These are phyloP conservation scores for Orbilia ellipsospora DNA, from an alignment of 2,329 filamentous ascomycete genomes.

Conservation along the genomic window DNA sequence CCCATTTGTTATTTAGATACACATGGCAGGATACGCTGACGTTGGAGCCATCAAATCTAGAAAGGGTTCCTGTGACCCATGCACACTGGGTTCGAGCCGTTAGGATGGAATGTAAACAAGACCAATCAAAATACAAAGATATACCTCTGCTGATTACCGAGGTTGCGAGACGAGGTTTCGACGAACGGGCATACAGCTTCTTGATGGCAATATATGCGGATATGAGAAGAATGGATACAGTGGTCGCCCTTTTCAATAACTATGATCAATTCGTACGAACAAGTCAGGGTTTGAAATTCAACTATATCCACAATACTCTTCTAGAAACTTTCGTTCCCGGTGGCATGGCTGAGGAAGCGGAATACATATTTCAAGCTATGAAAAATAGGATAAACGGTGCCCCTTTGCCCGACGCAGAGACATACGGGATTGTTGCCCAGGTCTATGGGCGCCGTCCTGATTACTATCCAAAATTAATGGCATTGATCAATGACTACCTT, in stretches of 20 bases:
- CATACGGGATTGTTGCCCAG: conserved; percentile 12
- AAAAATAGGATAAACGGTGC: conserved; percentile 7
- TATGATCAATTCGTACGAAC: conserved; percentile 15
- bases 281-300: not conserved
- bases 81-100: conserved; percentile 10
- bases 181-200: conserved; percentile 17
- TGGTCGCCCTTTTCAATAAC: conserved; percentile 40
- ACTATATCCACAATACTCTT: conserved; percentile 22
- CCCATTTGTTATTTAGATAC: no score
- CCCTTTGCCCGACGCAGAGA: conserved; percentile 17
- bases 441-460: conserved; percentile 21
- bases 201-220: conserved; percentile 30
- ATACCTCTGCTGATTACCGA: not conserved
- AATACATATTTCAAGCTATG: conserved; percentile 34
- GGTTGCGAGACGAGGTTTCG: conserved; percentile 12
- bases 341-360: conserved; percentile 34
- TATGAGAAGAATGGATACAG: conserved; percentile 14
- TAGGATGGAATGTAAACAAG: not conserved
- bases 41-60: not conserved
- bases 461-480: conserved; percentile 24
- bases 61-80: not conserved
- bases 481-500: conserved; percentile 19
- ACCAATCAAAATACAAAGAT: not conserved
- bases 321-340: not conserved
- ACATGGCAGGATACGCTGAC: not conserved